Percentiles rank a stretch among this genome's conserved stretches.
phyloP scores from a whole-genome alignment of 805 yeast species.

The Candida chauliodis region DNA sequence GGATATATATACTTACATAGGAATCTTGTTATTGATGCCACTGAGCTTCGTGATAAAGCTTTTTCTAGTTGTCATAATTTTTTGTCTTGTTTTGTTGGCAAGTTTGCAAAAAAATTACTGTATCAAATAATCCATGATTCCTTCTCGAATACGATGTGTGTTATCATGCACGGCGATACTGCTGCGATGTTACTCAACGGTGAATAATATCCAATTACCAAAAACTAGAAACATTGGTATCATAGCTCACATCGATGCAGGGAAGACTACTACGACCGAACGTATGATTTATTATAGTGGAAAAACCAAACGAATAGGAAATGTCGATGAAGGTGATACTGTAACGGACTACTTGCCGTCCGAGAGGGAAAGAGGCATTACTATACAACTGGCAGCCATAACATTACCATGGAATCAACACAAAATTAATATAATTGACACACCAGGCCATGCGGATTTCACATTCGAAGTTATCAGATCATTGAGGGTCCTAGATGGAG shows the following conservation, averaged over 20 bases:
- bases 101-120: background rate
- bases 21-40: background rate
- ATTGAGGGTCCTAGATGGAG: constrained; percentile 88
- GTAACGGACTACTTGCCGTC: constrained; percentile 89
- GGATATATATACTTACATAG: background rate
- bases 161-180: background rate
- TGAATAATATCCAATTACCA: constrained; percentile 26
- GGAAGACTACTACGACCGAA: constrained; percentile 97
- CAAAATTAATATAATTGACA: constrained; percentile 84
- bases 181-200: constrained; percentile 10
- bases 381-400: constrained; percentile 95
- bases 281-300: constrained; percentile 92
- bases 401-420: constrained; percentile 80
- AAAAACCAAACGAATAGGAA: constrained; percentile 72
- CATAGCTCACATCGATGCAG: constrained; percentile 99
- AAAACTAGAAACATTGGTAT: constrained; percentile 84
- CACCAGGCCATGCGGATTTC: constrained; percentile 98
- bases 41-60: too few relatives aligned
- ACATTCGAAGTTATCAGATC: constrained; percentile 92
- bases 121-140: background rate
- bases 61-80: too few relatives aligned
- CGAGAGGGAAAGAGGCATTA: constrained; percentile 89
- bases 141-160: background rate
- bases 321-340: constrained; percentile 96
- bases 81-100: background rate